Evolutionary conservation across 305 asterid genomes (phyloP).

Genomic region (Fraxinus greggii): DNA sequence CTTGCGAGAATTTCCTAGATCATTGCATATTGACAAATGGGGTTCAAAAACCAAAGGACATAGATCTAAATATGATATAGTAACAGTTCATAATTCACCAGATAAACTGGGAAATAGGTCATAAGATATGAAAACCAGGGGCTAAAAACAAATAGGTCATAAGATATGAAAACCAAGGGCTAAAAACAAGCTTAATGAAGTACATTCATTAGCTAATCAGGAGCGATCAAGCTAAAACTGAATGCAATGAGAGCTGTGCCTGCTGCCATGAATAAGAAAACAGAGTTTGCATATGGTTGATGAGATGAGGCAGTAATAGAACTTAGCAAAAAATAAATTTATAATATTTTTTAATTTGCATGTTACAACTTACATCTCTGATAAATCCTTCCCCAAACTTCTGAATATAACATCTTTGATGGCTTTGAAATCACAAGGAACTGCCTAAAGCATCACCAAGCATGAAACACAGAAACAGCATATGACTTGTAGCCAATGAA

Average conservation of each 20-base stretch:
- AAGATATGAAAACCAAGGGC: neutral
- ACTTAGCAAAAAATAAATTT: slow-evolving; percentile 7
- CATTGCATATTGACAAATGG: neutral
- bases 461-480: slow-evolving; percentile 22
- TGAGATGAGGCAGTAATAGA: neutral
- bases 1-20: neutral
- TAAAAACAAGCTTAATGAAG: neutral
- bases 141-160: neutral
- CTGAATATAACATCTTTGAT: slow-evolving; percentile 57
- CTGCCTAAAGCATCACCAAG: slow-evolving; percentile 51
- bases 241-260: neutral
- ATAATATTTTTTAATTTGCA: neutral
- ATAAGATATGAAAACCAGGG: neutral
- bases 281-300: slow-evolving; percentile 6
- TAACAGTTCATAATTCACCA: neutral
- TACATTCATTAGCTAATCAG: neutral
- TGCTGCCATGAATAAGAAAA: slow-evolving; percentile 1
- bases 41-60: neutral
- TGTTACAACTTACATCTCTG: slow-evolving; percentile 63
- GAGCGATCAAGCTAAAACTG: neutral
- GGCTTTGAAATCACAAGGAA: slow-evolving; percentile 67
- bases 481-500: neutral
- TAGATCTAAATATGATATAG: neutral
- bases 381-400: slow-evolving; percentile 62
- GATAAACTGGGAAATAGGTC: neutral